A percentile compares a stretch with the other conserved stretches of the same genome.
Conservation (phyloP, 2,329 filamentous ascomycete species). For the Fusarium sp. region DNA sequence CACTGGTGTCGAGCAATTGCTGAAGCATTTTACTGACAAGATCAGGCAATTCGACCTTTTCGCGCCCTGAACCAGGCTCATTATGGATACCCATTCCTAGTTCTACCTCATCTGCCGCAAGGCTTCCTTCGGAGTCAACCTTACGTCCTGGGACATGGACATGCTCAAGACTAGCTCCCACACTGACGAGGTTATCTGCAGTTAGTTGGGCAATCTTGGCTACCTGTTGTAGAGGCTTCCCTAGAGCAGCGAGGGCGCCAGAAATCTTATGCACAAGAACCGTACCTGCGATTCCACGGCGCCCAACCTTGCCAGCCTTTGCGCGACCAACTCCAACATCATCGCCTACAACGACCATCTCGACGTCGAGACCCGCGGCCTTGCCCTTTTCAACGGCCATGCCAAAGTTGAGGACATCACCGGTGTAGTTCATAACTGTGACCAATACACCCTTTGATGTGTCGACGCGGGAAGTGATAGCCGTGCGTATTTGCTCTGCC, state of each 20-base stretch:
- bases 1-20: constrained; percentile 73
- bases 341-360: constrained; percentile 93
- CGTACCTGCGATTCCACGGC: constrained; percentile 90
- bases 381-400: constrained; percentile 93
- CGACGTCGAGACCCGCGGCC: constrained; percentile 78
- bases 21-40: constrained; percentile 74
- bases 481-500: constrained; percentile 83
- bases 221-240: constrained; percentile 75
- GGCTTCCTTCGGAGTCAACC: constrained; percentile 64
- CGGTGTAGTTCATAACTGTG: constrained; percentile 96
- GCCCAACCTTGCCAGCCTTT: constrained; percentile 89
- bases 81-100: constrained; percentile 85
- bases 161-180: constrained; percentile 86
- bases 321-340: constrained; percentile 88
- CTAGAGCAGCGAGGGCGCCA: constrained; percentile 82
- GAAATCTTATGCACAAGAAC: constrained; percentile 92
- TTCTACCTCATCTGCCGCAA: constrained; percentile 69
- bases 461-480: constrained; percentile 78
- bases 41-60: constrained; percentile 62
- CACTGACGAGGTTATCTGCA: constrained; percentile 81
- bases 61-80: constrained; percentile 68
- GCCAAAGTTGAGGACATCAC: constrained; percentile 90
- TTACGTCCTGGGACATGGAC: constrained; percentile 91
- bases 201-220: constrained; percentile 76
- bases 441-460: constrained; percentile 80